Evolutionary conservation across 1,139 yeast genomes (phyloP).

Genomic region (Yamadazyma mexicana): DNA sequence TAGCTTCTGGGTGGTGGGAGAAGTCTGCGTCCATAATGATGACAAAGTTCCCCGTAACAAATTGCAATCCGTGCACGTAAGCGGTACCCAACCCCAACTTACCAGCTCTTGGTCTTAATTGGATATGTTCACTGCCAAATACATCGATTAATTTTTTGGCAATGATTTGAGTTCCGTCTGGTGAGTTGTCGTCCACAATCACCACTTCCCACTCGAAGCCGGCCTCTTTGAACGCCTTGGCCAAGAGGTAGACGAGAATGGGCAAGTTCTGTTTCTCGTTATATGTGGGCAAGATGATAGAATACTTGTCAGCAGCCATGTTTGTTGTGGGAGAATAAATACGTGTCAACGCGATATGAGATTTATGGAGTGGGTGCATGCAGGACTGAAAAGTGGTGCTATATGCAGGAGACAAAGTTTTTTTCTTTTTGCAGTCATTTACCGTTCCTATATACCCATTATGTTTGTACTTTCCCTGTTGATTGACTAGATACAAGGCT

Average conservation of each 20-base stretch:
- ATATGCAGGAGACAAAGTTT: too few species aligned
- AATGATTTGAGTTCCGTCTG: slow-evolving; percentile 79
- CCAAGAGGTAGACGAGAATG: slow-evolving; percentile 68
- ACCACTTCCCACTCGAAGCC: slow-evolving; percentile 74
- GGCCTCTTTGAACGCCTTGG: slow-evolving; percentile 64
- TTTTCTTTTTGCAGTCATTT: too few species aligned
- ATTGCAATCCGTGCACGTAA: slow-evolving; percentile 75
- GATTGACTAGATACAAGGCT: too few species aligned
- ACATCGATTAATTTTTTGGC: slow-evolving; percentile 64
- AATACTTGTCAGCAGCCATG: slow-evolving; percentile 51
- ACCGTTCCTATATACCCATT: too few species aligned
- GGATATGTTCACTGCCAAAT: slow-evolving; percentile 64
- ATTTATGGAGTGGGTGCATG: neutral
- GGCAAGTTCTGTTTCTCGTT: slow-evolving; percentile 74
- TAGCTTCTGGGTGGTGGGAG: slow-evolving; percentile 80
- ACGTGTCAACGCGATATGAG: slow-evolving; percentile 4
- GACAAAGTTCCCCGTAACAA: slow-evolving; percentile 71
- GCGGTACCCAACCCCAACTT: slow-evolving; percentile 84
- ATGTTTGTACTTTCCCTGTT: too few species aligned
- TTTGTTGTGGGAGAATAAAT: neutral
- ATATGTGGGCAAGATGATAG: slow-evolving; percentile 78
- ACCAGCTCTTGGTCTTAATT: slow-evolving; percentile 74
- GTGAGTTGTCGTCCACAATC: slow-evolving; percentile 79
- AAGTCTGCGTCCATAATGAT: slow-evolving; percentile 87
- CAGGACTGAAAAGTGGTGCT: too few species aligned